These are phyloP conservation scores for Vicia sativa DNA, from an alignment of 306 rosid species.

Conservation along the genomic window DNA sequence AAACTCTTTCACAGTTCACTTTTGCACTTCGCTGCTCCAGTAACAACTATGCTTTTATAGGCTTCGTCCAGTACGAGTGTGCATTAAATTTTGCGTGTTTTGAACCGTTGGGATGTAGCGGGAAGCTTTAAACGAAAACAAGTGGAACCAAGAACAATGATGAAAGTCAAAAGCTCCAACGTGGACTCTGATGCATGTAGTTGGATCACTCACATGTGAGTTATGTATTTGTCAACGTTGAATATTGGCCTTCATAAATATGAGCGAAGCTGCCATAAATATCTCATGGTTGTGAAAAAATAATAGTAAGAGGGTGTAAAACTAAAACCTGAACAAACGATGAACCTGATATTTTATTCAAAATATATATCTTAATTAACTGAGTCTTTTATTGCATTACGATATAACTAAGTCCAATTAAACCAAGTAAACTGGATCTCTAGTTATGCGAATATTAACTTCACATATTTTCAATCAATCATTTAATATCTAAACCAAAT, in stretches of 20 bases:
- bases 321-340: no score
- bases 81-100: slow-evolving; percentile 47
- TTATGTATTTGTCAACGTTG: not conserved
- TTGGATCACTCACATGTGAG: not conserved
- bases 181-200: slow-evolving; percentile 10
- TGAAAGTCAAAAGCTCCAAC: slow-evolving; percentile 35
- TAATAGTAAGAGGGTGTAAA: no score
- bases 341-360: no score
- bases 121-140: slow-evolving; percentile 41
- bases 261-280: no score
- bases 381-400: no score
- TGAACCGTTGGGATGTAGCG: slow-evolving; percentile 50
- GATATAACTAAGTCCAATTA: no score
- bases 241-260: not conserved
- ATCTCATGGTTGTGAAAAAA: no score
- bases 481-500: no score
- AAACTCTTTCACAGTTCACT: not conserved
- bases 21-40: not conserved
- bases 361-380: no score
- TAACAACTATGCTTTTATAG: slow-evolving; percentile 39
- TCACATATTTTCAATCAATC: no score
- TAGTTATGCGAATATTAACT: no score
- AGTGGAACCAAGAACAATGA: not conserved
- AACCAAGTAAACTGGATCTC: no score
- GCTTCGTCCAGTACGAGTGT: slow-evolving; percentile 31